Conservation (phyloP, 179 eudicot species). For the Silene noctiflora region DNA sequence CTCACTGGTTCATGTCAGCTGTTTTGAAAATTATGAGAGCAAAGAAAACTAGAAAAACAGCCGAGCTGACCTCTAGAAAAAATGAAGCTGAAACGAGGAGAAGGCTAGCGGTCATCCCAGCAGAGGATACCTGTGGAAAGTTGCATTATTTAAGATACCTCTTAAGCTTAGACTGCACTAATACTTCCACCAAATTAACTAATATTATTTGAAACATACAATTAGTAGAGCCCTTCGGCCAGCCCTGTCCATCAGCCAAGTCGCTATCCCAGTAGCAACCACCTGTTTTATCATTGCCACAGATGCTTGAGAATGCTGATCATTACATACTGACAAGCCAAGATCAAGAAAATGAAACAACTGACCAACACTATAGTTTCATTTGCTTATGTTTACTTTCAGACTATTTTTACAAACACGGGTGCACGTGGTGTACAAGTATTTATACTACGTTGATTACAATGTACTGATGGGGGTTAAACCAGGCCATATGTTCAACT, state of each 20-base stretch:
- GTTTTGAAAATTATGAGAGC: neutral
- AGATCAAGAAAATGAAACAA: neutral
- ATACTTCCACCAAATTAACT: neutral
- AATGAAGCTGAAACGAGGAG: constrained; percentile 41
- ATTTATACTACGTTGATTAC: too few relatives aligned
- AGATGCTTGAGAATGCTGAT: constrained; percentile 15
- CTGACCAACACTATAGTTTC: neutral
- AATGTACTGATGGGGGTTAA: too few relatives aligned
- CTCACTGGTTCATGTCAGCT: neutral
- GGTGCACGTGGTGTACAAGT: too few relatives aligned
- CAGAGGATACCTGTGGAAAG: constrained; percentile 36
- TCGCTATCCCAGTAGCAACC: constrained; percentile 45
- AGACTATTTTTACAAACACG: neutral
- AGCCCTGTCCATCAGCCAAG: constrained; percentile 52
- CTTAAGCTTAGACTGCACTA: neutral
- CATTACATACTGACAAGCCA: neutral
- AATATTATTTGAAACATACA: constrained; percentile 22
- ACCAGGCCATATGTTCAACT: too few relatives aligned
- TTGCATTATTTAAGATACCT: neutral
- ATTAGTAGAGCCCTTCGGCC: constrained; percentile 44
- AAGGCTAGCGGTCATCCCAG: constrained; percentile 42
- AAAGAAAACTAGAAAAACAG: neutral
- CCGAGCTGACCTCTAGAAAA: constrained; percentile 38
- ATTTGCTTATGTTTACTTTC: neutral
- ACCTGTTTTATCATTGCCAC: constrained; percentile 29